Conservation (phyloP, 75 land plant genomes). For the Sequoiadendron giganteum region DNA sequence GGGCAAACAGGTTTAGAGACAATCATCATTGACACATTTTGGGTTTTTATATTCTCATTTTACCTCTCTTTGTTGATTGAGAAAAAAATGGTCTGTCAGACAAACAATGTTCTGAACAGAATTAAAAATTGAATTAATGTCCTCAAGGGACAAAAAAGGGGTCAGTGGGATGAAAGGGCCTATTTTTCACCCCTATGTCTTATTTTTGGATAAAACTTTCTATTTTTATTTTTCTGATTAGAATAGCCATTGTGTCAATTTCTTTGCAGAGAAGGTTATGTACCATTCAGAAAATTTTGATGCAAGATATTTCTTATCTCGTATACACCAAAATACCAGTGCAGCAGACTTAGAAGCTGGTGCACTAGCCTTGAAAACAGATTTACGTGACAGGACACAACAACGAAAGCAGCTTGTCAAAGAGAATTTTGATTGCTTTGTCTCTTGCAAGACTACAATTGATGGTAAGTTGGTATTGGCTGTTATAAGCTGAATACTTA, state of each 20-base stretch:
- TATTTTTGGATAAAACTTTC: not conserved
- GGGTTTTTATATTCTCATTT: not conserved
- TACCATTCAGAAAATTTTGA: constrained; percentile 89
- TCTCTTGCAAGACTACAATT: constrained; percentile 98
- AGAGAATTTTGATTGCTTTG: constrained; percentile 97
- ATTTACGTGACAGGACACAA: constrained; percentile 85
- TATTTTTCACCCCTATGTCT: too few relatives aligned
- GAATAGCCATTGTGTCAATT: not conserved
- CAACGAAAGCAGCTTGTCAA: constrained; percentile 92
- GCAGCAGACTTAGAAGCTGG: constrained; percentile 86
- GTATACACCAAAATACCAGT: constrained; percentile 79
- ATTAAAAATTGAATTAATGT: not conserved
- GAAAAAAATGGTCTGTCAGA: not conserved
- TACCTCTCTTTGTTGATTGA: not conserved
- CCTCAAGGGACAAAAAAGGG: not conserved
- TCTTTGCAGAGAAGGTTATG: constrained; percentile 79
- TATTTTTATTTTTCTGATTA: not conserved
- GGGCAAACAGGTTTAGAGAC: not conserved
- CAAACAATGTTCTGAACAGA: not conserved
- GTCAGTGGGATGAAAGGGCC: too few relatives aligned
- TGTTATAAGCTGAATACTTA: not conserved
- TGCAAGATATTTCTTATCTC: constrained; percentile 75
- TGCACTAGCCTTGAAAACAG: constrained; percentile 77
- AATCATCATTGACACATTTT: not conserved
- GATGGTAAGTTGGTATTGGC: constrained; percentile 56